Percentiles rank a stretch among this genome's conserved stretches.
Evolutionary conservation across 2,329 filamentous ascomycete genomes (phyloP).

Genomic region (Fusarium armeniacum): DNA sequence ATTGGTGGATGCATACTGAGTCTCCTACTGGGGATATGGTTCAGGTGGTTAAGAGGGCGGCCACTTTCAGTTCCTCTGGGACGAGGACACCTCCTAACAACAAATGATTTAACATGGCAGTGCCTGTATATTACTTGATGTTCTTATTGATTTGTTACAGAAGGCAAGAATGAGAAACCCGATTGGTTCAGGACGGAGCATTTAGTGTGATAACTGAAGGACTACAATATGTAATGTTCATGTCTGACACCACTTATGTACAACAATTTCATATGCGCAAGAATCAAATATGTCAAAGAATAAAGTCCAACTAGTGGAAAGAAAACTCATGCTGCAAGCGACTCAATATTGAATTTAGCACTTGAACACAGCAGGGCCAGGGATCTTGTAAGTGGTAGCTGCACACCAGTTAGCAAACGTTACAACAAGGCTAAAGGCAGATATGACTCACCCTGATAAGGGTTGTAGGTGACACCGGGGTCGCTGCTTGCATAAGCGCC

Average conservation of each 20-base stretch:
- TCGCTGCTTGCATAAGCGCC: constrained; percentile 66
- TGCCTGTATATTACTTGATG: not conserved
- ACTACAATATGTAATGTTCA: constrained; percentile 21
- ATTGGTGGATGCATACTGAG: constrained; percentile 50
- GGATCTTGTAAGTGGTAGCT: constrained; percentile 61
- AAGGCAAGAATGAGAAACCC: not conserved
- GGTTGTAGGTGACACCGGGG: constrained; percentile 66
- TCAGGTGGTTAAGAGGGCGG: constrained; percentile 40
- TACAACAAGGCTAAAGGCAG: not conserved
- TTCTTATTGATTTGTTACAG: no score
- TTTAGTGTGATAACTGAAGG: constrained; percentile 8
- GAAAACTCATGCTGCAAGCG: not conserved
- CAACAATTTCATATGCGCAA: constrained; percentile 7
- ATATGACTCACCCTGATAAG: constrained; percentile 60
- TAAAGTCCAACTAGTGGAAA: constrained; percentile 27
- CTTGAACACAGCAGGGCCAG: constrained; percentile 63
- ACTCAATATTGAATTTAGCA: constrained; percentile 55
- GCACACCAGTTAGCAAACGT: constrained; percentile 3
- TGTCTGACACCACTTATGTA: constrained; percentile 21
- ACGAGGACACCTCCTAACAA: constrained; percentile 26
- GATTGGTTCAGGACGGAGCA: not conserved
- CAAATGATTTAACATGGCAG: constrained; percentile 1
- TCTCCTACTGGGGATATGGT: constrained; percentile 41
- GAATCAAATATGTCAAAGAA: constrained; percentile 20
- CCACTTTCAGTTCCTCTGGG: constrained; percentile 38